Evolutionary conservation across 208 protist genomes (phyloP), one percentile per base, ranked within the genome.

Genomic region (Leishmania arabica): DNA sequence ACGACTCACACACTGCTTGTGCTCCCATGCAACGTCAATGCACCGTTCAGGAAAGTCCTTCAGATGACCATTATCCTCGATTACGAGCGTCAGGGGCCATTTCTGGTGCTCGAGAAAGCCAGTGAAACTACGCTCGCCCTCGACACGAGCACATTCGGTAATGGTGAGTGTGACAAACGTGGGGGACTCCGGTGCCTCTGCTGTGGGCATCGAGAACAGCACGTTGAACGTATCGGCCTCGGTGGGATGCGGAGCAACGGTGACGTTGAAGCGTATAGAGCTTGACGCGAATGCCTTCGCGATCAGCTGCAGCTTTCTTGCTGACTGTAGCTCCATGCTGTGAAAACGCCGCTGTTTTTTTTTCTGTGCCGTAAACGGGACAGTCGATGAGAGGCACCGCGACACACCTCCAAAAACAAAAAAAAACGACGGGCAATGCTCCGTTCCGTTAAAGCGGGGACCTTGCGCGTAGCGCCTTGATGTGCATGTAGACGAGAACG

Each of bases 151-250:
- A 27, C 45, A 56, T 24, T 84, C 78, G 27, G 69, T 51, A 3
- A 89, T 56, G 17, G 91, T 87, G 47, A 93, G 71, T 45, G 66
- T 64, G 1, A 95, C 86, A 79, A 93, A 95, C 21, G 84, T 77
- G 27, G 83, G 79, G 17, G 91, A 92, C 81, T 91, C 89, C 1
- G 91, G 89, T 11, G 84, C 65, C 68, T 89, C 74, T 54, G 89
- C 86, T 19, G 91, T 95, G 21, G 89, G 91, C 7, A 87, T 70
- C 7, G 91, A 95, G 40, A 95, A 93, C 13, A 93, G 83, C 0
- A 95, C 80, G 9, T 89, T 85, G 75, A 86, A 92, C 2, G 86
- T 77, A 40, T 87, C 19, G 19, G 51, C n/a, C 34, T 45, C 31
- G 2, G 58, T 66, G 6, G 91, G 91, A 64, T 93, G 88, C 7